phyloP scores from a whole-genome alignment of 208 protist species.

The Trichomonas tenax region DNA sequence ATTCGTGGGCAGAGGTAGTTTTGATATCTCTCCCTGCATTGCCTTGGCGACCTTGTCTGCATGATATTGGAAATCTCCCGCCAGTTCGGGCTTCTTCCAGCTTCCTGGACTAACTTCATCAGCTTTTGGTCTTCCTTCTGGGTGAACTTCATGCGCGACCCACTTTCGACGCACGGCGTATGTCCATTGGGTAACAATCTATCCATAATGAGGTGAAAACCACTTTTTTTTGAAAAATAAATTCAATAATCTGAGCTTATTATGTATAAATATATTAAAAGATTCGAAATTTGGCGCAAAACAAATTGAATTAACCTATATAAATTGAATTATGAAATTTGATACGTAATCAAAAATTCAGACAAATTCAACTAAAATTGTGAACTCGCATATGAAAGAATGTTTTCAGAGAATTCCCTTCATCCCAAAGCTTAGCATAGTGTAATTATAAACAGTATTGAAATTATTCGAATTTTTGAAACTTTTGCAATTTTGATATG shows the following conservation, averaged over 20 bases:
- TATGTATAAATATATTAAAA: no score
- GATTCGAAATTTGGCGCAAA: neutral
- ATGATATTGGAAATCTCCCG: neutral
- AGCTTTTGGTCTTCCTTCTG: neutral
- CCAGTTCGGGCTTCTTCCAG: neutral
- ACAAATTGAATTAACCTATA: neutral
- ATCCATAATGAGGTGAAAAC: neutral
- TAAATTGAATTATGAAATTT: neutral
- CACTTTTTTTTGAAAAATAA: neutral
- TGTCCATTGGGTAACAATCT: neutral
- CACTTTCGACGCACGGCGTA: neutral
- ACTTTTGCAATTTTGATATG: no score
- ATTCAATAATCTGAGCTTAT: no score
- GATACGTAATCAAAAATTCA: neutral
- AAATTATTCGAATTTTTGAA: no score
- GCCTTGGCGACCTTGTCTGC: neutral
- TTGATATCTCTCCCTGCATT: neutral
- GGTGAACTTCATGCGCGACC: neutral
- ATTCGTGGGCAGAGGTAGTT: neutral
- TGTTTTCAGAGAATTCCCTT: neutral
- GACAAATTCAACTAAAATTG: neutral
- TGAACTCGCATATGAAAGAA: neutral
- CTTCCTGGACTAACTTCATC: neutral
- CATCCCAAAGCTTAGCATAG: no score
- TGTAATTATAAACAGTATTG: no score